Base-by-base conservation (phyloP, 2,329 filamentous ascomycete genomes). In the Trichoderma polysporum region DNA sequence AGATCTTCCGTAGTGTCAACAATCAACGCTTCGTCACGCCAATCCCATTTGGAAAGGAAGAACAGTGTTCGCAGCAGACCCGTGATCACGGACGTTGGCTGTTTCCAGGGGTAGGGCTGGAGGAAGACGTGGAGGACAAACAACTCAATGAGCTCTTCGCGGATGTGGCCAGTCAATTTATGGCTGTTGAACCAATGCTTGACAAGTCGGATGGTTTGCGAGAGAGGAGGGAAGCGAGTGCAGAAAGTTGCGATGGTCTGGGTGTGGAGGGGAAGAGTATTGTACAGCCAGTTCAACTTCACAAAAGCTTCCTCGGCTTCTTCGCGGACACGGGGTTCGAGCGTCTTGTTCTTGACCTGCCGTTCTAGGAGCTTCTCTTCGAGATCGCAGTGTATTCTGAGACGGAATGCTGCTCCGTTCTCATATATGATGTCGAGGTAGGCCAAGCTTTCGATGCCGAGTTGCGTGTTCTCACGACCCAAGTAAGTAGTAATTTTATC, bases 131-230 rank as follows among this genome's bases (percentile, higher is more conserved):
- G 89, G 2, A 91, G 84, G 13, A 90, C 91, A 57, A 97, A 81
- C 17, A 99, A 85, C 79, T 99, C 95, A 68, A 97, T 85, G 53
- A 97, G 82, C 76, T 97, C 93, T 37, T 92, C 88, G 33, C 85
- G 84, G 71, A 98, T 84, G 76, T 97, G 91, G 15, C 84, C 85
- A 4, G 86, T 82, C 9, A 99, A 87, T 71, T 96, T 89, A 76
- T 99, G 95, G 2, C 86, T 85, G 70, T 88, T 86, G 77, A 97
- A 95, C 95, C 95, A 99, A 74, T 89, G 87, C 81, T 98, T 98
- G 52, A 91, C 84, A 2, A 98, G 83, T 19, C 94, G 89, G 69
- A 97, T 92, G 0, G 93, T 90, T 2, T 90, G 87, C 0, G 93
- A 96, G 7, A 99, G 82, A 1, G 92, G 85, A 1, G 90, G 90